Percentiles rank a stretch among this genome's conserved stretches.
Conservation (phyloP, 768 basidiomycete species). For the Tylopilus cervinicoccineus region DNA sequence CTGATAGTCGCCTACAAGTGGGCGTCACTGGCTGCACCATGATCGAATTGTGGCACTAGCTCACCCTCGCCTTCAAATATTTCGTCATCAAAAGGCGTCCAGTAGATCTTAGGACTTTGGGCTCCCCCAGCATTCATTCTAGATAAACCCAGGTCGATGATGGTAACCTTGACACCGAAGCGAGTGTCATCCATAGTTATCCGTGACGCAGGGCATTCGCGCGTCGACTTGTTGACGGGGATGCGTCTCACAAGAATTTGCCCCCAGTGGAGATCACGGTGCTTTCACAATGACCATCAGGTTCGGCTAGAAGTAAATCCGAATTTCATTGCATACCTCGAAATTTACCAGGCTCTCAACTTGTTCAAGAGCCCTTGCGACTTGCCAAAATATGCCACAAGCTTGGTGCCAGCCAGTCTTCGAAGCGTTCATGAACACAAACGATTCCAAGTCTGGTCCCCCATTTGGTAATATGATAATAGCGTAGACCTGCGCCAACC, state of each 20-base stretch:
- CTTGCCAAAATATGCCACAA: constrained; percentile 88
- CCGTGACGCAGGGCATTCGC: constrained; percentile 30
- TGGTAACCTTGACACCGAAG: constrained; percentile 72
- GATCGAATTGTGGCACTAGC: constrained; percentile 2
- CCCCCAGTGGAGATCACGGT: constrained; percentile 98
- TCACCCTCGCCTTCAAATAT: constrained; percentile 89
- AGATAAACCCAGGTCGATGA: constrained; percentile 94
- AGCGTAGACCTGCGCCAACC: constrained; percentile 75
- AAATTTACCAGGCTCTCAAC: constrained; percentile 82
- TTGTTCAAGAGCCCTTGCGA: constrained; percentile 66
- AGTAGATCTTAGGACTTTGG: constrained; percentile 47
- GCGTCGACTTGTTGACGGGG: constrained; percentile 33
- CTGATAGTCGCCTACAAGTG: constrained; percentile 73
- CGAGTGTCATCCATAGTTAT: constrained; percentile 60
- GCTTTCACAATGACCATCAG: constrained; percentile 44
- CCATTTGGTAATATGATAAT: constrained; percentile 90
- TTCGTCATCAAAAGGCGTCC: constrained; percentile 83
- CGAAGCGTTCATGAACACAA: constrained; percentile 53
- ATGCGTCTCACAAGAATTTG: constrained; percentile 81
- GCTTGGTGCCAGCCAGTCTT: constrained; percentile 84
- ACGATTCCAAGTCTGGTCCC: constrained; percentile 87
- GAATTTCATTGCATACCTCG: constrained; percentile 56
- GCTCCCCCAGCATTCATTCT: constrained; percentile 65
- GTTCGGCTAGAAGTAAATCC: not conserved
- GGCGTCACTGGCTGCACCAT: constrained; percentile 10